Percentiles rank a stretch among this genome's conserved stretches.
Evolutionary conservation across 73 alveolate genomes (phyloP).

Genomic region (Uronychia binucleata): DNA sequence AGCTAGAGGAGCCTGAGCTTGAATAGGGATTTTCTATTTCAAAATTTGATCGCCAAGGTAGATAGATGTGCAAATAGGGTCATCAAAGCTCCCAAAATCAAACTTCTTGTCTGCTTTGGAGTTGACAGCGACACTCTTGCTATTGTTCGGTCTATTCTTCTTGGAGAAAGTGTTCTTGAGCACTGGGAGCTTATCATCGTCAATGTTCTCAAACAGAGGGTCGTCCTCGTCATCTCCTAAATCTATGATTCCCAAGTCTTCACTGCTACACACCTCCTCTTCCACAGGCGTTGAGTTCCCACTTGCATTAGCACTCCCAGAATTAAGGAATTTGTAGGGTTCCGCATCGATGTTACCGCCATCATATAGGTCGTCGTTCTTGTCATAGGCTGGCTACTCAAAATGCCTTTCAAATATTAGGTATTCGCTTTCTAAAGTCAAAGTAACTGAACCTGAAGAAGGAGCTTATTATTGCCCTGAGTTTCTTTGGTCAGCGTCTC

Average conservation of each 20-base stretch:
- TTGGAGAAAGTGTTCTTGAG: slow-evolving; percentile 60
- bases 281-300: background rate
- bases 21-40: background rate
- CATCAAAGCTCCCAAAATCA: background rate
- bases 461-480: background rate
- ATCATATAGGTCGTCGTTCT: background rate
- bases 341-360: background rate
- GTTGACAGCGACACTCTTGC: slow-evolving; percentile 61
- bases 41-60: background rate
- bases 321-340: slow-evolving; percentile 1
- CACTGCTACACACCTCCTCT: slow-evolving; percentile 19
- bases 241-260: slow-evolving; percentile 66
- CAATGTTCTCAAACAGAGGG: slow-evolving; percentile 33
- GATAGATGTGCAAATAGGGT: background rate
- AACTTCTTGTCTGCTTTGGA: slow-evolving; percentile 5
- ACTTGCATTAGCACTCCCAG: background rate
- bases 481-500: background rate
- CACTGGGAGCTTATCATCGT: slow-evolving; percentile 63
- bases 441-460: slow-evolving; percentile 5
- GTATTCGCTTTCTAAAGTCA: slow-evolving; percentile 46
- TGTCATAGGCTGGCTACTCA: slow-evolving; percentile 28
- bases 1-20: no score
- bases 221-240: slow-evolving; percentile 58
- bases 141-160: slow-evolving; percentile 57
- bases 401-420: slow-evolving; percentile 63